Percentiles rank a stretch among this genome's conserved stretches.
These are phyloP conservation scores for Verticillium isaacii DNA, from an alignment of 2,329 filamentous ascomycete genomes.

Conservation along the genomic window DNA sequence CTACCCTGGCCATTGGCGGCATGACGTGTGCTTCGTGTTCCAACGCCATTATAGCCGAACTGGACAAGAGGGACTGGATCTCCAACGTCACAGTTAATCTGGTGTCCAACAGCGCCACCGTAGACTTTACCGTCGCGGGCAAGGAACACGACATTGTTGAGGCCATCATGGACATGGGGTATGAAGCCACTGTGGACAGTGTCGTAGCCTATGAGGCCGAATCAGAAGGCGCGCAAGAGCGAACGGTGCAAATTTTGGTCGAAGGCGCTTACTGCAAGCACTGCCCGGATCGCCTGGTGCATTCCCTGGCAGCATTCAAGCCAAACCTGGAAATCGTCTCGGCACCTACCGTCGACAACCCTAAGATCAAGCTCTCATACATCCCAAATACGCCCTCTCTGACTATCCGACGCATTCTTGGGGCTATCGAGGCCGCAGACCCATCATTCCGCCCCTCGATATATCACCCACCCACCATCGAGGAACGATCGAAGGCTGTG, in stretches of 20 bases:
- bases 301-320: constrained; percentile 48
- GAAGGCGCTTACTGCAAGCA: constrained; percentile 72
- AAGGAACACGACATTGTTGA: constrained; percentile 18
- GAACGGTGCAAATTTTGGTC: constrained; percentile 61
- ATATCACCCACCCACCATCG: constrained; percentile 75
- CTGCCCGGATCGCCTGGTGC: constrained; percentile 57
- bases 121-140: constrained; percentile 36
- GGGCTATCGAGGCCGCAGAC: constrained; percentile 62
- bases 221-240: constrained; percentile 22
- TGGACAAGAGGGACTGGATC: constrained; percentile 52
- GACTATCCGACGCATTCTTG: constrained; percentile 71
- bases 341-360: constrained; percentile 52
- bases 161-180: constrained; percentile 50
- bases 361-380: constrained; percentile 69
- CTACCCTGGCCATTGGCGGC: constrained; percentile 57
- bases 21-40: constrained; percentile 72
- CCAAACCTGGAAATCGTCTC: constrained; percentile 47
- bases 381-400: constrained; percentile 61
- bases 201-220: constrained; percentile 27
- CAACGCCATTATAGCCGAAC: constrained; percentile 55
- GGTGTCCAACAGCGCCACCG: constrained; percentile 52
- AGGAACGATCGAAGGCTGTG: constrained; percentile 73
- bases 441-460: constrained; percentile 62
- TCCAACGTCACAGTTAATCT: constrained; percentile 50
- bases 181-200: constrained; percentile 49